Conservation (phyloP, 768 basidiomycete species). For the Collybia sordida region DNA sequence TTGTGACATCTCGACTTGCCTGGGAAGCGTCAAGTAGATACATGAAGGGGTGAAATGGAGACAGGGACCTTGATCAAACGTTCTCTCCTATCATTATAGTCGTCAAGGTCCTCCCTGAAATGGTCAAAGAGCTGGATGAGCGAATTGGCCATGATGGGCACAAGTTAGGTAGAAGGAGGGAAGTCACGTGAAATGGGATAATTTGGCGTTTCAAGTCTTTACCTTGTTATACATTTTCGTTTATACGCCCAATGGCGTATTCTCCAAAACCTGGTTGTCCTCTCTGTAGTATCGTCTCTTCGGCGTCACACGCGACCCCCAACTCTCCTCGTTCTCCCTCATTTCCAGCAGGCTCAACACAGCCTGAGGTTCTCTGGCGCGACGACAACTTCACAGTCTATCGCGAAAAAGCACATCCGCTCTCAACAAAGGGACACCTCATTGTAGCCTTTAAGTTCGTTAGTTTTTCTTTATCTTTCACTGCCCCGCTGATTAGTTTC, state of each 20-base stretch:
- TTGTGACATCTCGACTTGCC: slow-evolving; percentile 87
- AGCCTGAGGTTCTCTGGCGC: slow-evolving; percentile 68
- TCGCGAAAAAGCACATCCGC: slow-evolving; percentile 65
- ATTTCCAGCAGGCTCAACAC: slow-evolving; percentile 44
- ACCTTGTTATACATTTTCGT: not conserved
- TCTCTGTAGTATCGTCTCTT: slow-evolving; percentile 71
- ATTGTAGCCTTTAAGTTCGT: slow-evolving; percentile 77
- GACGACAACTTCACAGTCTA: slow-evolving; percentile 79
- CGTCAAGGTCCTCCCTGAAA: slow-evolving; percentile 76
- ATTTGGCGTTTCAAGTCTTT: slow-evolving; percentile 2
- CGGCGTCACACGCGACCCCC: slow-evolving; percentile 44
- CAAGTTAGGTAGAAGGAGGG: slow-evolving; percentile 7
- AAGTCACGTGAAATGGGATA: slow-evolving; percentile 11
- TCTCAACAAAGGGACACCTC: slow-evolving; percentile 73
- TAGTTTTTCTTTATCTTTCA: not conserved
- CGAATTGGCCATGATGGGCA: slow-evolving; percentile 13
- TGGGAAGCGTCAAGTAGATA: slow-evolving; percentile 22
- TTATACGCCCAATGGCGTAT: slow-evolving; percentile 44
- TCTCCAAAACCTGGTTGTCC: slow-evolving; percentile 70
- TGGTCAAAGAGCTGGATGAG: slow-evolving; percentile 45
- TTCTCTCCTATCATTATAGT: slow-evolving; percentile 85
- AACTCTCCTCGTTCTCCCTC: slow-evolving; percentile 45
- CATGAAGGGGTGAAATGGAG: slow-evolving; percentile 6
- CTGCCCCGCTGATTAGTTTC: slow-evolving; percentile 3
- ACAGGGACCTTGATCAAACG: slow-evolving; percentile 78